Base-by-base conservation (phyloP, 2,329 filamentous ascomycete genomes). In the Aspergillus caelatus region DNA sequence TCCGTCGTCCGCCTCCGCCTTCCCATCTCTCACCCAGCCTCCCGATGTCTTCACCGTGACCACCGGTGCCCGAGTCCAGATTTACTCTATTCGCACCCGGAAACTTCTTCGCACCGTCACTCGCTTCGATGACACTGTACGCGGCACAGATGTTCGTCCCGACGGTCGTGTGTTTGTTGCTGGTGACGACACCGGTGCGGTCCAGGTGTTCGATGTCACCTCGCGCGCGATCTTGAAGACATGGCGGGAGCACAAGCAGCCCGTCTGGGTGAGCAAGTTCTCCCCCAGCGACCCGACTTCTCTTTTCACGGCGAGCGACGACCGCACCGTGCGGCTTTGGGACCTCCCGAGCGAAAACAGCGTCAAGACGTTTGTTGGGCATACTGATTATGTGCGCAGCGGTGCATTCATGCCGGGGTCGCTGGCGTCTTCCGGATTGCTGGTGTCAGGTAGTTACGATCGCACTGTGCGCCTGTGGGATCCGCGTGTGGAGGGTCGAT, bases 401-500 rank as follows among this genome's bases (percentile, higher is more conserved):
- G 95, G 93, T 64, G 86, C 87, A 58, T 99, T 96, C 78, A 90
- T 99, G 86, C 92, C 93, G 2, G 84, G 84, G 19, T 78, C 77
- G 50, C 74, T 78, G 69, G 88, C 90, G 74, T 84, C 82, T 62
- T 86, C 82, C 32, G 90, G 91, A 72, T 85, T 97, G 77, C 77
- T 98, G 19, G 88, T 96, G 1, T 96, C 93, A 11, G 95, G 96
- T 56, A 94, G 92, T 79, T 99, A 99, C 81, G 95, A 99, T 79
- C 88, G 92, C 66, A 97, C 94, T 0, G 94, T 98, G 57, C 89
- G 91, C 67, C 81, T 99, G 26, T 99, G 95, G 95, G 95, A 99
- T 80, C 90, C 94, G 1, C 86, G 95, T 69, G 88, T 89, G 41
- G 88, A 87, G 77, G 73, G 84, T 79, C 72, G 84, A 78, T 83